Conservation (phyloP, 371 early-diverging fungal genomes). For the Choanephora cucurbitarum region DNA sequence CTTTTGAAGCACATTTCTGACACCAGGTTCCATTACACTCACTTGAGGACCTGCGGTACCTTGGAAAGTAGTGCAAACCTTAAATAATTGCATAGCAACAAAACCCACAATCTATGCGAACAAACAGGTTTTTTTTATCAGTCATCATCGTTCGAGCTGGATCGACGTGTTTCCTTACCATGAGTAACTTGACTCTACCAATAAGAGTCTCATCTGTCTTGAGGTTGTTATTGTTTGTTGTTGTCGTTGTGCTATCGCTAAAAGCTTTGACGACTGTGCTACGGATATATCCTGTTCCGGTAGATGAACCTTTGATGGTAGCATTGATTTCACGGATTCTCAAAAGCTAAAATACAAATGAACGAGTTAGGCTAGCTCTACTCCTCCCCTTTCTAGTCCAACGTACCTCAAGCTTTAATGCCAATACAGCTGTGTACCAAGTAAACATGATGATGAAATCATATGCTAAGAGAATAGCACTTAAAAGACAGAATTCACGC, state of each 20-base stretch:
- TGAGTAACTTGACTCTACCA: slow-evolving; percentile 59
- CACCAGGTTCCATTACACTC: slow-evolving; percentile 41
- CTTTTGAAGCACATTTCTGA: slow-evolving; percentile 45
- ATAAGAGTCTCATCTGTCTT: slow-evolving; percentile 60
- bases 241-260: slow-evolving; percentile 29
- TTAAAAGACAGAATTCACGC: slow-evolving; percentile 80
- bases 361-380: too few relatives aligned
- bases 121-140: slow-evolving; percentile 1
- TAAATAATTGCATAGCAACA: slow-evolving; percentile 74
- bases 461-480: slow-evolving; percentile 79
- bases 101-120: slow-evolving; percentile 61
- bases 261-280: slow-evolving; percentile 53
- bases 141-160: too few relatives aligned
- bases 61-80: slow-evolving; percentile 68
- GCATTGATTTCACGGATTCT: slow-evolving; percentile 41
- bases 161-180: slow-evolving; percentile 34
- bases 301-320: slow-evolving; percentile 3
- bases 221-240: slow-evolving; percentile 19
- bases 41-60: slow-evolving; percentile 40
- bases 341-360: too few relatives aligned
- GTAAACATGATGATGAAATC: slow-evolving; percentile 87
- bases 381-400: too few relatives aligned
- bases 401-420: slow-evolving; percentile 87
- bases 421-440: slow-evolving; percentile 83
- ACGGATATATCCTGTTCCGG: slow-evolving; percentile 44